Conservation (phyloP, 345 rosid genomes). For the Eucalyptus marginata region DNA sequence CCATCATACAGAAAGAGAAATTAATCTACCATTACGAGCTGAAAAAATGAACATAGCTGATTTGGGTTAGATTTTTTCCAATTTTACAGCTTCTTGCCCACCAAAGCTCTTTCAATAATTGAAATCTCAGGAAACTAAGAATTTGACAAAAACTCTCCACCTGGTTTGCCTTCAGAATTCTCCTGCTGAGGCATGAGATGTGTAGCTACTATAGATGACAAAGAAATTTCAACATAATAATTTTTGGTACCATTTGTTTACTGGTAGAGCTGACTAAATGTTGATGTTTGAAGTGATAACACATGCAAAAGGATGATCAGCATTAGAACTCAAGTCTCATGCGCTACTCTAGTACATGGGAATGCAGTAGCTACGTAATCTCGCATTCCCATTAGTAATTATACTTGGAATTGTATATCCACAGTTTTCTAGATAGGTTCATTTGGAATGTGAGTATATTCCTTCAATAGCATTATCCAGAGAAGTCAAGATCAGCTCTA, state of each 20-base stretch:
- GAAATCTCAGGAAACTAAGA: background rate
- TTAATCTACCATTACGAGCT: background rate
- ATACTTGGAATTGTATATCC: background rate
- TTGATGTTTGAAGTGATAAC: background rate
- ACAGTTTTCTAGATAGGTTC: background rate
- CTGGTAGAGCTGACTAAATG: background rate
- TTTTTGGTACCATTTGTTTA: background rate
- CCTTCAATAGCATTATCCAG: no score
- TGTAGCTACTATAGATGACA: background rate
- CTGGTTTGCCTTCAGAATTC: background rate
- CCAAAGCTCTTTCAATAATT: background rate
- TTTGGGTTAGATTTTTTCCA: background rate
- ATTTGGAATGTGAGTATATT: background rate
- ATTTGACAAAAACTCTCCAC: background rate
- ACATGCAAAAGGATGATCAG: background rate
- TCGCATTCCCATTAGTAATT: background rate
- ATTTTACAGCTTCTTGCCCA: background rate
- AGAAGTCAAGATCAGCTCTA: no score
- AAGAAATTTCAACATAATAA: background rate
- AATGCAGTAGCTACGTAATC: background rate
- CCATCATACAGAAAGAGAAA: background rate
- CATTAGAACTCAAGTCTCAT: background rate
- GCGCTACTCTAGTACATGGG: background rate
- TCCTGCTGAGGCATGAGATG: background rate
- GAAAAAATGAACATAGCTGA: background rate